Conservation (phyloP, 2,329 filamentous ascomycete species). For the Hymenoscyphus fraxineus region DNA sequence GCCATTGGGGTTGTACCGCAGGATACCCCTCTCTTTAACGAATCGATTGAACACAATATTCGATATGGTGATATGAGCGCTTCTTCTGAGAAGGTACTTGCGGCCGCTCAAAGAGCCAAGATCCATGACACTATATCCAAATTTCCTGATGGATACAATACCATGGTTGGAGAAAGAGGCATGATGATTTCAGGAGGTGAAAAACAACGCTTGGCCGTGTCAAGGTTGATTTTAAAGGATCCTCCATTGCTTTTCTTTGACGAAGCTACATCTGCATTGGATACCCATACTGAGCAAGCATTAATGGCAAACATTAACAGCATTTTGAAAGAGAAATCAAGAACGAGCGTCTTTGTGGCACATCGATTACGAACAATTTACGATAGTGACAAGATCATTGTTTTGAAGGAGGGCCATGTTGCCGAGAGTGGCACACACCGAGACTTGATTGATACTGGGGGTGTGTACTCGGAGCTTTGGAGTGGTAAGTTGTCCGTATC, state of each 20-base stretch:
- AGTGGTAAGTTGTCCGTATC: conserved; percentile 56
- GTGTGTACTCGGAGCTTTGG: conserved; percentile 88
- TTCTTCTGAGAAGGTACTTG: conserved; percentile 65
- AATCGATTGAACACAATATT: conserved; percentile 94
- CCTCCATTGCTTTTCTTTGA: conserved; percentile 91
- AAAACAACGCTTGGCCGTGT: conserved; percentile 86
- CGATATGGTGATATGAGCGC: conserved; percentile 83
- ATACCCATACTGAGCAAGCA: conserved; percentile 90
- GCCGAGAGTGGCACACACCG: conserved; percentile 86
- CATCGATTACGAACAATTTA: conserved; percentile 91
- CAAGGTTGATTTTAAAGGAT: conserved; percentile 80
- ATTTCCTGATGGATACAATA: conserved; percentile 86
- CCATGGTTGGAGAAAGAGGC: conserved; percentile 87
- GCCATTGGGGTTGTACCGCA: conserved; percentile 95
- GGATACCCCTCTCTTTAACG: conserved; percentile 95
- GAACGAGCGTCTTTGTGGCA: conserved; percentile 93
- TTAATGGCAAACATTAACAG: conserved; percentile 90
- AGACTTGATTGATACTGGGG: conserved; percentile 72
- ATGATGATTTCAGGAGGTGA: conserved; percentile 97
- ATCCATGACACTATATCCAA: conserved; percentile 77
- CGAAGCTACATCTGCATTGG: conserved; percentile 86
- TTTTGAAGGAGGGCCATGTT: conserved; percentile 78
- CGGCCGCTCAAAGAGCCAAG: conserved; percentile 75
- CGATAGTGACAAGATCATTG: conserved; percentile 89
- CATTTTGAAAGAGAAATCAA: conserved; percentile 79